Conservation (phyloP, 2,329 filamentous ascomycete genomes). For the Hirsutella thompsonii region DNA sequence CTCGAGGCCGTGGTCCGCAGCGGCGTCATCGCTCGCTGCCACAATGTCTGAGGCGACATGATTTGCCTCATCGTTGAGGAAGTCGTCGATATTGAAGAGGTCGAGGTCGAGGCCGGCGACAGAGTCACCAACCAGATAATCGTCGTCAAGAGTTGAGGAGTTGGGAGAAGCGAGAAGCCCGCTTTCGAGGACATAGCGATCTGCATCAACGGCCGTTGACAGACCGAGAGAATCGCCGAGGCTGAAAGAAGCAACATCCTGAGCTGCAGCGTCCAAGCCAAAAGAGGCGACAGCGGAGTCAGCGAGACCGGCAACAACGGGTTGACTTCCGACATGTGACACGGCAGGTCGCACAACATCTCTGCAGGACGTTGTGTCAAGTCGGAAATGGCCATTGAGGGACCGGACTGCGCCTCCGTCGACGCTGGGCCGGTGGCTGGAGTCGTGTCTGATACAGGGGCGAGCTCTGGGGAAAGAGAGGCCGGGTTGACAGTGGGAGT, state of each 20-base stretch:
- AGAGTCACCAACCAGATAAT: slow-evolving; percentile 53
- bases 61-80: slow-evolving; percentile 39
- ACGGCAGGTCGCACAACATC: slow-evolving; percentile 99
- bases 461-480: slow-evolving; percentile 44
- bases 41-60: slow-evolving; percentile 31
- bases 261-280: slow-evolving; percentile 38
- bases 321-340: slow-evolving; percentile 77
- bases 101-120: slow-evolving; percentile 31
- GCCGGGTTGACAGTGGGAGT: slow-evolving; percentile 46
- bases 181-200: slow-evolving; percentile 67
- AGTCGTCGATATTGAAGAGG: slow-evolving; percentile 39
- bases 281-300: slow-evolving; percentile 24
- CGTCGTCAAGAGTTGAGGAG: slow-evolving; percentile 50
- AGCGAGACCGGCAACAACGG: slow-evolving; percentile 30
- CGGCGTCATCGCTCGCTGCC: slow-evolving; percentile 35
- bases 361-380: slow-evolving; percentile 99
- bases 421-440: slow-evolving; percentile 1
- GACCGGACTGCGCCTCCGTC: slow-evolving; percentile 9
- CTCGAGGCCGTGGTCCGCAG: slow-evolving; percentile 38
- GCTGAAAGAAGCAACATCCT: slow-evolving; percentile 51
- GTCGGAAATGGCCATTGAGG: slow-evolving; percentile 51
- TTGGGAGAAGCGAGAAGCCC: slow-evolving; percentile 63
- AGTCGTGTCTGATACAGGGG: slow-evolving; percentile 33
- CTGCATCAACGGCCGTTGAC: slow-evolving; percentile 56
- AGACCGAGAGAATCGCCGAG: slow-evolving; percentile 56